A percentile compares a stretch with the other conserved stretches of the same genome.
Conservation (phyloP, 257 asterid genomes). For the Gynochthodes officinalis region DNA sequence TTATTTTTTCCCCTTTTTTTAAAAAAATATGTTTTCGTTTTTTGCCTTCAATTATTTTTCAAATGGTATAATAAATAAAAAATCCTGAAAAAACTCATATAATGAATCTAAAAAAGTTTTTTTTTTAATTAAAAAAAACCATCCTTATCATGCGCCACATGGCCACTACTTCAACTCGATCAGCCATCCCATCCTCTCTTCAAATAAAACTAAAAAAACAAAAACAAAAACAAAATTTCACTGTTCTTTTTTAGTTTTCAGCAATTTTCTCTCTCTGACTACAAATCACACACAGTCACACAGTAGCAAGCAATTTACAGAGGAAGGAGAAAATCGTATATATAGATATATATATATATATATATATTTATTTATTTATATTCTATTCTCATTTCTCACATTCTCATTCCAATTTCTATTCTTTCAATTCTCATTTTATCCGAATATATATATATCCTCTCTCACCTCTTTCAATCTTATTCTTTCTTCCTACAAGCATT, state of each 20-base stretch:
- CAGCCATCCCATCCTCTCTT: background rate
- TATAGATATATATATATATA: too few species aligned
- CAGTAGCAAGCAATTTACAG: background rate
- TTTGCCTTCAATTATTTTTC: too few species aligned
- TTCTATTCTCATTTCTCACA: constrained; percentile 12
- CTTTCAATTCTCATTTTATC: background rate
- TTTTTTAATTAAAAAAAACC: constrained; percentile 5
- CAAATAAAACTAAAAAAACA: background rate
- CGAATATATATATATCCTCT: background rate
- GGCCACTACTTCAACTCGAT: constrained; percentile 27
- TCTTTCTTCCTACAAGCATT: background rate
- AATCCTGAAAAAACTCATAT: background rate
- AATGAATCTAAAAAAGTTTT: background rate
- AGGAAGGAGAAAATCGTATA: background rate
- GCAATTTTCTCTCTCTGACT: constrained; percentile 1
- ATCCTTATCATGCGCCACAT: constrained; percentile 43
- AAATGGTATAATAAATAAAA: too few species aligned
- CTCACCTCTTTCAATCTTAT: background rate
- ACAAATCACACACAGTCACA: background rate
- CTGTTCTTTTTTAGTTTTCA: background rate
- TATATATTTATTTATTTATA: too few species aligned
- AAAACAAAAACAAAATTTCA: background rate
- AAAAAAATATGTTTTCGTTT: too few species aligned
- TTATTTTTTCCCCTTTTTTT: too few species aligned
- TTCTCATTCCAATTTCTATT: constrained; percentile 1